A percentile compares a stretch with the other conserved stretches of the same genome.
Evolutionary conservation across 768 basidiomycete species (phyloP).

Genomic region (Phanerochaete sordida): DNA sequence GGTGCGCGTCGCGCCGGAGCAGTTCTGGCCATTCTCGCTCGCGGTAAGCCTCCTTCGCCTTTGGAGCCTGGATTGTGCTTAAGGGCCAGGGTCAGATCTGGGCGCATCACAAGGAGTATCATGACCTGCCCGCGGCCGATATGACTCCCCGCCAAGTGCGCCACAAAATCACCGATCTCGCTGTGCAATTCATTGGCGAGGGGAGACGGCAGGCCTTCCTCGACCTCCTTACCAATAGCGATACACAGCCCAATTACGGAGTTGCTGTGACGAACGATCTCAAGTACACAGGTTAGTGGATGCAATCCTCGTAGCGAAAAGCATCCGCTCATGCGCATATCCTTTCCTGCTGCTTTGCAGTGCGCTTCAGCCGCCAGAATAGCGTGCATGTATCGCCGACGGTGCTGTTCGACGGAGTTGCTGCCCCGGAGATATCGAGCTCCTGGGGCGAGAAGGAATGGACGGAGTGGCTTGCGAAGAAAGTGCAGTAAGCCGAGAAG

Average conservation of each 20-base stretch:
- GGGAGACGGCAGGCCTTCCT: conserved; percentile 46
- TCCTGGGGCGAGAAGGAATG: conserved; percentile 83
- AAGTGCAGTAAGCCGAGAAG: conserved; percentile 16
- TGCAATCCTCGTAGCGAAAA: neutral
- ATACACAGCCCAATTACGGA: conserved; percentile 71
- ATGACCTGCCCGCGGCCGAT: conserved; percentile 66
- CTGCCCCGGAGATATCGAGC: conserved; percentile 72
- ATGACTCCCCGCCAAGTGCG: conserved; percentile 72
- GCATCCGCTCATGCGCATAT: neutral
- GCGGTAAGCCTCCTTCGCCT: conserved; percentile 39
- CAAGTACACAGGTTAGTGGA: conserved; percentile 77
- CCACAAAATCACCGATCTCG: conserved; percentile 63
- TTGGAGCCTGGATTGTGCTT: neutral
- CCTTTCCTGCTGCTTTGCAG: conserved; percentile 34
- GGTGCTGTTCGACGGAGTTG: conserved; percentile 69
- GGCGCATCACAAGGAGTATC: conserved; percentile 70
- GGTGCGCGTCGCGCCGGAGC: conserved; percentile 61
- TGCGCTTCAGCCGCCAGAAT: conserved; percentile 91
- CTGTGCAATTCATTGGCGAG: conserved; percentile 47
- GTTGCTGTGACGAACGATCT: conserved; percentile 80
- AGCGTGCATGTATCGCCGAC: conserved; percentile 90
- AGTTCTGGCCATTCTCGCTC: conserved; percentile 77
- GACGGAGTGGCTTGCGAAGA: conserved; percentile 66
- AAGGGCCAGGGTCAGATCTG: conserved; percentile 53
- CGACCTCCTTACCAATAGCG: conserved; percentile 54